phyloP scores from a whole-genome alignment of 176 grass and related monocot genomes.

The Musa troglodytarum region DNA sequence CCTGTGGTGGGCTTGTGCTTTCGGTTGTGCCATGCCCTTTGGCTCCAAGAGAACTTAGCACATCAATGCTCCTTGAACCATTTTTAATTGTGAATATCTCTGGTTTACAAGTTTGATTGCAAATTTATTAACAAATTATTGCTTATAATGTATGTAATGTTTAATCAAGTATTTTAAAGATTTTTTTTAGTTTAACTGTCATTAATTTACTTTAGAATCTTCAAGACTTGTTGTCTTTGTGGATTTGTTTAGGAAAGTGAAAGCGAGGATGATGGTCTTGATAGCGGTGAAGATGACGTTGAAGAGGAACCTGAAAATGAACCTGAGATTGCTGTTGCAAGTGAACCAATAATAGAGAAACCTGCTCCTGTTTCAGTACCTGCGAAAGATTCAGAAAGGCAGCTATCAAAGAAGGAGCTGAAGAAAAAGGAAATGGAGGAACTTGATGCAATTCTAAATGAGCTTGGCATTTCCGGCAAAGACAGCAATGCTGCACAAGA shows the following conservation, averaged over 20 bases:
- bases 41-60: neutral
- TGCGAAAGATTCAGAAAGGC: too few species aligned
- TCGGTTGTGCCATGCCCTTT: neutral
- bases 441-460: too few species aligned
- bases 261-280: slow-evolving; percentile 1
- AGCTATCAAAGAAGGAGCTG: too few species aligned
- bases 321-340: neutral
- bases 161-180: neutral
- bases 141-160: neutral
- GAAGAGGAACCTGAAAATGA: slow-evolving; percentile 6
- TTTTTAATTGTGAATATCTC: neutral
- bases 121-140: neutral
- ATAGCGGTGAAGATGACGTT: slow-evolving; percentile 1
- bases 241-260: slow-evolving; percentile 3
- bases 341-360: neutral
- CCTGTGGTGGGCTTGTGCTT: neutral
- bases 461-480: too few species aligned
- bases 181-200: neutral
- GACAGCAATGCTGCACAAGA: too few species aligned
- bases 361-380: neutral
- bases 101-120: neutral
- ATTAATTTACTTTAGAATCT: neutral
- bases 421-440: too few species aligned
- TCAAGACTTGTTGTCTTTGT: neutral
- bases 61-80: neutral